These are phyloP conservation scores for Picea glauca DNA, from an alignment of 75 land plant species.

Conservation along the genomic window DNA sequence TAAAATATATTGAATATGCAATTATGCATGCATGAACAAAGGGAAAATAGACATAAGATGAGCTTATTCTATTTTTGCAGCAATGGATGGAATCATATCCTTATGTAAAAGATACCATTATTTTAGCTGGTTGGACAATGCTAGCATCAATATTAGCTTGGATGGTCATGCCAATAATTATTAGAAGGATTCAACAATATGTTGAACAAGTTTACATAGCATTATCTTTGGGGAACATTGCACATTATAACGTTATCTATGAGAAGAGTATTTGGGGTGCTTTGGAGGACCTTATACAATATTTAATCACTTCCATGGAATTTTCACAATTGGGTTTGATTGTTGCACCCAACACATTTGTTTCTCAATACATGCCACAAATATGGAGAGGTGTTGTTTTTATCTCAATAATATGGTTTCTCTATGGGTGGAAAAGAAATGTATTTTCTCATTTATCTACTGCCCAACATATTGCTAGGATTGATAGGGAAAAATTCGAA, in stretches of 20 bases:
- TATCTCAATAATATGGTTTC: constrained; percentile 80
- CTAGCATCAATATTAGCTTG: constrained; percentile 64
- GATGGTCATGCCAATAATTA: constrained; percentile 76
- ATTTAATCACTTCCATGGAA: constrained; percentile 69
- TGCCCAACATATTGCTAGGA: constrained; percentile 16
- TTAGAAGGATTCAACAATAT: constrained; percentile 69
- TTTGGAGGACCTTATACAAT: constrained; percentile 75
- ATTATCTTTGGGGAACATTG: constrained; percentile 24
- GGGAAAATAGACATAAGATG: constrained; percentile 31
- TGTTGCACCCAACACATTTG: constrained; percentile 73
- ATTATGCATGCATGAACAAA: constrained; percentile 16
- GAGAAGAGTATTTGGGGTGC: constrained; percentile 87
- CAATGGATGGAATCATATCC: constrained; percentile 44
- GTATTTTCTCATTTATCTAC: constrained; percentile 47
- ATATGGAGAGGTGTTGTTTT: constrained; percentile 83
- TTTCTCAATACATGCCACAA: constrained; percentile 53
- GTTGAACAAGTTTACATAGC: constrained; percentile 42
- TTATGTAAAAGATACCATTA: constrained; percentile 37
- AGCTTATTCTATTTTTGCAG: constrained; percentile 26
- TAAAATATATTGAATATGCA: constrained; percentile 28
- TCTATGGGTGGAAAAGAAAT: constrained; percentile 86
- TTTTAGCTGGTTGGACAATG: constrained; percentile 36
- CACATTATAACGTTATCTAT: constrained; percentile 46
- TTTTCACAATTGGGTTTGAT: constrained; percentile 63
- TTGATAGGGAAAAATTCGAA: constrained; percentile 56